Evolutionary conservation across 495 filamentous ascomycete genomes (phyloP), one percentile per base, ranked within the genome.

Genomic region (Neurospora sp.): DNA sequence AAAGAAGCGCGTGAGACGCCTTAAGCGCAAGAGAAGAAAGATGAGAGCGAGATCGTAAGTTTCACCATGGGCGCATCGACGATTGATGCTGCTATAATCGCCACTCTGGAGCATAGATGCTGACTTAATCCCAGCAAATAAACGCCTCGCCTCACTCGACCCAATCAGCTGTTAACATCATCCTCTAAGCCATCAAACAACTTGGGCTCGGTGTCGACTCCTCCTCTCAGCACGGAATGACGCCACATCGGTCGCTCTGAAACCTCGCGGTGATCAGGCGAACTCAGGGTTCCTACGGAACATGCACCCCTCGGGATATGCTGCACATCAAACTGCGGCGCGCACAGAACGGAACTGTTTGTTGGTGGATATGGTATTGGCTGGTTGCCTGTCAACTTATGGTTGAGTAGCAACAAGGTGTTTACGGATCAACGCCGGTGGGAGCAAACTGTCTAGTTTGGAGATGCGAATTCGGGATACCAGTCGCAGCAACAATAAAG

Each of bases 11-110:
- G 93, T 96, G 87, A 91, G 94, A 77, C 91, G 94, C 85, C 92
- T 98, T 85, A 98, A 98, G 91, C 90, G 93, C 84, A 98, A 98
- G 94, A 91, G 94, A 85, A 95, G 94, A 93, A 98, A 98, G 94
- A 96, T 94, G 86, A 91, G 94, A 83, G 94, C 94, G 77, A 87
- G 94, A 87, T 92, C 89, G 94, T 97, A 88, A 87, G 91, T 85
- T 71, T 70, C 39, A 39, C 71, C 76, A 77, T 40, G 3, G 79
- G 15, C 34, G 48, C 34, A 37, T 66, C 40, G 38, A 69, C 39
- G 43, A 13, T 34, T 34, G 54, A 62, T 66, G 28, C 28, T 34
- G 28, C 71, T 38, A 31, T 38, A 31, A 24, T 34, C 37, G 71
- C 73, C 73, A 69, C 76, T 71, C 54, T 31, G 38, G 71, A 45